A percentile compares a stretch with the other conserved stretches of the same genome.
These are phyloP conservation scores for Lippia alba DNA, from an alignment of 305 asterid species.

Conservation along the genomic window DNA sequence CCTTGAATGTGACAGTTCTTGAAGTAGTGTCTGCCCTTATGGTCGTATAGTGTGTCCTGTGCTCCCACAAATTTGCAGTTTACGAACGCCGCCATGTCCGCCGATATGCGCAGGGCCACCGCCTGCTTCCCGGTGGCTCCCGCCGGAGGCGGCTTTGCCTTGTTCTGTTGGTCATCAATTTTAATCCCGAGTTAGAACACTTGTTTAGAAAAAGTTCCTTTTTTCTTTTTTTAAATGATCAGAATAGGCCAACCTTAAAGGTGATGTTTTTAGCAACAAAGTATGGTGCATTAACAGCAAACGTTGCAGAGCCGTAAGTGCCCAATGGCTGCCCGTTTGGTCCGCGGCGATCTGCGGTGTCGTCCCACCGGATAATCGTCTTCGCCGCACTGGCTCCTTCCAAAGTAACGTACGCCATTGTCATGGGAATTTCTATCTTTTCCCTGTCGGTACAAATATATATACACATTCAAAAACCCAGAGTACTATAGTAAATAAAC, in stretches of 20 bases:
- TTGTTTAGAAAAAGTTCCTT: neutral
- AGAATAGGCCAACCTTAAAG: slow-evolving; percentile 56
- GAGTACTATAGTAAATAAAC: neutral
- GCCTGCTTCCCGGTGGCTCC: slow-evolving; percentile 88
- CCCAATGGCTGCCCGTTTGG: slow-evolving; percentile 62
- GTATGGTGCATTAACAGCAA: slow-evolving; percentile 82
- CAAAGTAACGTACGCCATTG: slow-evolving; percentile 71
- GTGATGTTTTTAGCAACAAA: slow-evolving; percentile 79
- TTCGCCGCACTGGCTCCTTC: slow-evolving; percentile 62
- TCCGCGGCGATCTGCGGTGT: slow-evolving; percentile 67
- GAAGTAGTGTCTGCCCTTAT: slow-evolving; percentile 88
- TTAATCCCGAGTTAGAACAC: neutral
- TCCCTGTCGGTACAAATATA: slow-evolving; percentile 52
- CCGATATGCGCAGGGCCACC: slow-evolving; percentile 86
- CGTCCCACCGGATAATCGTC: slow-evolving; percentile 76
- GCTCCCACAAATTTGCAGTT: slow-evolving; percentile 80
- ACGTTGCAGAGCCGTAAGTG: slow-evolving; percentile 85
- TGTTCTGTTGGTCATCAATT: slow-evolving; percentile 52
- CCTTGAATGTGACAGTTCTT: slow-evolving; percentile 79
- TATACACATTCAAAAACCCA: neutral
- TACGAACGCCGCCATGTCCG: slow-evolving; percentile 75
- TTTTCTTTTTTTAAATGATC: too few species aligned
- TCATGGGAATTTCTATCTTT: slow-evolving; percentile 78
- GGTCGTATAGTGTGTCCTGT: slow-evolving; percentile 88
- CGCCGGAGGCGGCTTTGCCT: slow-evolving; percentile 60